Percentiles rank a stretch among this genome's conserved stretches.
These are phyloP conservation scores for Neurospora africana DNA, from an alignment of 495 filamentous ascomycete species.

Conservation along the genomic window DNA sequence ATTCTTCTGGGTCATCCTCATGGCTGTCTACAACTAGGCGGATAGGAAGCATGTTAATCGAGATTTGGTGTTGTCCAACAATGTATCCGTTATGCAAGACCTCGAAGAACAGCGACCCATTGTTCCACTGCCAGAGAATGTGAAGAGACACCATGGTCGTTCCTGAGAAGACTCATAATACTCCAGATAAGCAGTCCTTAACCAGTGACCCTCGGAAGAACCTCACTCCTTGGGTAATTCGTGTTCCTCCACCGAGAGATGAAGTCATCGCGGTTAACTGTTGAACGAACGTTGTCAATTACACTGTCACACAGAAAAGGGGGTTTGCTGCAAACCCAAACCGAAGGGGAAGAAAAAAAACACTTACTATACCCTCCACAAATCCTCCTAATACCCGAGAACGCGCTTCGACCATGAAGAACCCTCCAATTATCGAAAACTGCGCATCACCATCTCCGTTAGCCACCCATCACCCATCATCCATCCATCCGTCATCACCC, in stretches of 20 bases:
- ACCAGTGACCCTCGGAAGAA: slow-evolving; percentile 35
- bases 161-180: no score
- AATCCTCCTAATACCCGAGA: slow-evolving; percentile 74
- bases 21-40: no score
- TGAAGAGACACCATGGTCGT: no score
- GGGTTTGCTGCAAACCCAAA: neutral
- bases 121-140: no score
- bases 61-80: no score
- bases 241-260: slow-evolving; percentile 65
- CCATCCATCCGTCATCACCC: no score
- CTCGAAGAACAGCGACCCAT: no score
- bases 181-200: no score
- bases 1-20: no score
- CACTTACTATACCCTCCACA: slow-evolving; percentile 79
- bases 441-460: slow-evolving; percentile 21
- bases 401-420: slow-evolving; percentile 71
- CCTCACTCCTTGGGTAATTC: slow-evolving; percentile 47
- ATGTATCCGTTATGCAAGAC: no score
- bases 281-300: slow-evolving; percentile 9
- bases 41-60: no score
- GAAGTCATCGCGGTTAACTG: slow-evolving; percentile 82
- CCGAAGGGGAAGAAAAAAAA: neutral
- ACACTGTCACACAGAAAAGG: slow-evolving; percentile 3
- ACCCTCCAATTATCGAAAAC: slow-evolving; percentile 96
- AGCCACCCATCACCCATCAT: neutral